phyloP scores from a whole-genome alignment of 2,329 filamentous ascomycete genomes.

The Acrocalymma vagum region DNA sequence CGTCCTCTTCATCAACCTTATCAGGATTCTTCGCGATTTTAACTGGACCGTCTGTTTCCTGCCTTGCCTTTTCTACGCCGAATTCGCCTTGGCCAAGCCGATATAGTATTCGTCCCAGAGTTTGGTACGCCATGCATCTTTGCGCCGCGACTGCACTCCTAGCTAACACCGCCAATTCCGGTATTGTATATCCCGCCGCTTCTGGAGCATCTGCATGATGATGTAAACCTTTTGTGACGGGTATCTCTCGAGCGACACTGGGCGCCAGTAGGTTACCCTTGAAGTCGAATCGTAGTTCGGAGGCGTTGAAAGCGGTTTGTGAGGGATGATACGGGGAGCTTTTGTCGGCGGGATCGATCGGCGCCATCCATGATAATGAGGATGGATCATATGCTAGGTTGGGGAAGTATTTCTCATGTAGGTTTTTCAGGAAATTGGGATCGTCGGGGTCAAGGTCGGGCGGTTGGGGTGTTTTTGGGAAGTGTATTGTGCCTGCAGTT shows the following conservation, averaged over 20 bases:
- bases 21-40: conserved; percentile 48
- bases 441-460: conserved; percentile 85
- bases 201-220: conserved; percentile 94
- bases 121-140: conserved; percentile 90
- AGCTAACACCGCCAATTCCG: conserved; percentile 82
- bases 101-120: conserved; percentile 84
- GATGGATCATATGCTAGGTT: conserved; percentile 84
- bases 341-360: conserved; percentile 68
- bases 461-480: conserved; percentile 62
- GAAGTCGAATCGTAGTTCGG: conserved; percentile 89
- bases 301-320: conserved; percentile 74
- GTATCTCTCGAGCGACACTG: conserved; percentile 74
- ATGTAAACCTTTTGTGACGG: conserved; percentile 82
- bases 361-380: conserved; percentile 89
- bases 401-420: conserved; percentile 95
- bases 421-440: conserved; percentile 80
- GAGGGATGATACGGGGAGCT: conserved; percentile 83
- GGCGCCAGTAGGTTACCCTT: conserved; percentile 82
- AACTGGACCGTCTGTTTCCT: conserved; percentile 58
- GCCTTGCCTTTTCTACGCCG: conserved; percentile 58
- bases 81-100: conserved; percentile 79
- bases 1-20: conserved; percentile 37
- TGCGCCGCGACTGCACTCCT: conserved; percentile 86
- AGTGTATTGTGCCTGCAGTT: conserved; percentile 60
- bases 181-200: conserved; percentile 91